These are phyloP conservation scores for Crataegus laevigata DNA, from an alignment of 306 rosid species.

Conservation along the genomic window DNA sequence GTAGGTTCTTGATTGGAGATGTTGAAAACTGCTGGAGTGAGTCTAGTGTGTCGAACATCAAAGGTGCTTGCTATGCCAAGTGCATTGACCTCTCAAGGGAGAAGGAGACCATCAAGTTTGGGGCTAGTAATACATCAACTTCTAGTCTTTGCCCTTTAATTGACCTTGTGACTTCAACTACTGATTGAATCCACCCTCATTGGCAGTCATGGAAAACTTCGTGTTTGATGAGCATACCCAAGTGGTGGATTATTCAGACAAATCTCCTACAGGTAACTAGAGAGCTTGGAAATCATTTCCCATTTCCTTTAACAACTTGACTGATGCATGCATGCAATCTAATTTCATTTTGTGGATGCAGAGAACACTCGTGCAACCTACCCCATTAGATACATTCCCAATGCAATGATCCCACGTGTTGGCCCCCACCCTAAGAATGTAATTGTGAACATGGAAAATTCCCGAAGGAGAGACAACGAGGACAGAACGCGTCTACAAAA, in stretches of 20 bases:
- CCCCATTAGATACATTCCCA: conserved; percentile 82
- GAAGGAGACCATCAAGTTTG: conserved; percentile 46
- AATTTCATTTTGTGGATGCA: conserved; percentile 17
- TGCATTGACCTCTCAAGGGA: conserved; percentile 42
- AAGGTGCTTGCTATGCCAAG: conserved; percentile 53
- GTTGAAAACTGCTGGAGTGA: conserved; percentile 48
- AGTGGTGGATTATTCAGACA: conserved; percentile 62
- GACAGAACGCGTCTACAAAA: too few relatives aligned
- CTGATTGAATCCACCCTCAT: neutral
- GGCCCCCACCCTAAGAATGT: conserved; percentile 93
- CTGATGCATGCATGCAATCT: neutral
- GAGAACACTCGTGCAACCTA: conserved; percentile 85
- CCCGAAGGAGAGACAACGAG: too few relatives aligned
- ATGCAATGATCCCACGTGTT: conserved; percentile 71
- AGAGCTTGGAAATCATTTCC: too few relatives aligned
- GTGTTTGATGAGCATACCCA: conserved; percentile 72
- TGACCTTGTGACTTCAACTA: too few relatives aligned
- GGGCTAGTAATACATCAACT: conserved; percentile 27
- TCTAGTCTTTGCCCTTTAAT: neutral
- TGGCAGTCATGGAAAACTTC: conserved; percentile 68
- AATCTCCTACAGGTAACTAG: conserved; percentile 64
- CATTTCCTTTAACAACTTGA: too few relatives aligned
- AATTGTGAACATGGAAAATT: too few relatives aligned
- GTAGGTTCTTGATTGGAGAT: conserved; percentile 41
- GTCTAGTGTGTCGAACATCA: conserved; percentile 38